Evolutionary conservation across 257 asterid species (phyloP).

Genomic region (Prunella vulgaris): DNA sequence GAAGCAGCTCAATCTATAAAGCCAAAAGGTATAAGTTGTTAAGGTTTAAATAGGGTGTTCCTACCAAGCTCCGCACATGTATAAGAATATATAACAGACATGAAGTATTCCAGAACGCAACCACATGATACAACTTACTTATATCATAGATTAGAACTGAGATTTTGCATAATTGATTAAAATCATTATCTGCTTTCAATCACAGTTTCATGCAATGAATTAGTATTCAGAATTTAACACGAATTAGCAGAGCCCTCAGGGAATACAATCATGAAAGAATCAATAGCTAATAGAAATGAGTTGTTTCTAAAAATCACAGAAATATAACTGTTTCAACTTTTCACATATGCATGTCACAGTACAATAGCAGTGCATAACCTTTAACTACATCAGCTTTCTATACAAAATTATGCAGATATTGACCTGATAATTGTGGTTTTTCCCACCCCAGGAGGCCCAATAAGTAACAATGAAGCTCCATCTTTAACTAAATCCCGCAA

Average conservation of each 20-base stretch:
- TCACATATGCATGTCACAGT: too few species aligned
- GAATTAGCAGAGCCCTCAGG: neutral
- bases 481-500: slow-evolving; percentile 75
- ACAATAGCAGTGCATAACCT: neutral
- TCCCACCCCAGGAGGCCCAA: slow-evolving; percentile 97
- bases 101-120: neutral
- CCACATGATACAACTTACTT: neutral
- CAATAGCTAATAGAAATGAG: neutral
- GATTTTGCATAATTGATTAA: neutral
- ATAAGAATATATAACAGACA: neutral
- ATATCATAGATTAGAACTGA: neutral
- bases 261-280: neutral
- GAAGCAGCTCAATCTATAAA: neutral
- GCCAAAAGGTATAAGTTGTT: neutral
- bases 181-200: neutral
- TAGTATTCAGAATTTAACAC: neutral
- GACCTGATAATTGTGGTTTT: slow-evolving; percentile 96
- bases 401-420: slow-evolving; percentile 2
- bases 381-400: neutral
- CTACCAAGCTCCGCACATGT: neutral
- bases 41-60: neutral
- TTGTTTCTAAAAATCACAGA: neutral
- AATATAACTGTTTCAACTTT: too few species aligned
- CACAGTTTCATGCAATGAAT: neutral
- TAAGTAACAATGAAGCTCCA: slow-evolving; percentile 80